Conservation (phyloP, 768 basidiomycete species). For the Thelephora ganbajun region DNA sequence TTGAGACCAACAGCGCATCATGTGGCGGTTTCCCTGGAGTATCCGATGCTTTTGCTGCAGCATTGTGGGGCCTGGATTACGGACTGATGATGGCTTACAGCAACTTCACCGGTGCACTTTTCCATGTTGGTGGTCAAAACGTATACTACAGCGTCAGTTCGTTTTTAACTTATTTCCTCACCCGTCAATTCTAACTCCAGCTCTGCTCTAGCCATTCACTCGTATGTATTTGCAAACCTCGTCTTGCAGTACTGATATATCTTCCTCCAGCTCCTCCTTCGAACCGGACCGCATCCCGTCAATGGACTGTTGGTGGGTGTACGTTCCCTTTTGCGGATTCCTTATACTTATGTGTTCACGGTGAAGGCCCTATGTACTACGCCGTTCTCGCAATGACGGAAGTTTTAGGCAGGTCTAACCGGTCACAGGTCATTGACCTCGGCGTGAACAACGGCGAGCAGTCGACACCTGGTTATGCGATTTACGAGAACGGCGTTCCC, state of each 20-base stretch:
- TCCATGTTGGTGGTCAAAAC: constrained; percentile 34
- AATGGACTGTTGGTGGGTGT: constrained; percentile 26
- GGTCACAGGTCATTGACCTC: constrained; percentile 29
- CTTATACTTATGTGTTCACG: background rate
- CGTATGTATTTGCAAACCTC: constrained; percentile 12
- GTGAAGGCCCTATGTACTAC: constrained; percentile 28
- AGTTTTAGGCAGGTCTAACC: constrained; percentile 27
- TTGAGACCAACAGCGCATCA: constrained; percentile 39
- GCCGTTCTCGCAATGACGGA: constrained; percentile 31
- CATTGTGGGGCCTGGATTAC: constrained; percentile 38
- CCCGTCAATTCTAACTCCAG: background rate
- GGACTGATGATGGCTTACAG: constrained; percentile 32
- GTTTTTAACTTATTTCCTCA: background rate
- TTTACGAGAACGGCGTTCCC: constrained; percentile 32
- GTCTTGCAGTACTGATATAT: background rate
- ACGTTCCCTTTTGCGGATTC: no score
- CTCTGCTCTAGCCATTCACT: constrained; percentile 31
- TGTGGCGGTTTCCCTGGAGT: constrained; percentile 43
- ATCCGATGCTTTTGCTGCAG: constrained; percentile 33
- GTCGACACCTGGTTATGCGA: constrained; percentile 31
- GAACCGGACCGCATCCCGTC: constrained; percentile 20
- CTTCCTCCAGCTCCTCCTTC: constrained; percentile 25
- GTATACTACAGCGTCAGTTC: constrained; percentile 39
- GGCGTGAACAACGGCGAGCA: constrained; percentile 16
- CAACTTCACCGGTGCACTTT: constrained; percentile 31